These are phyloP conservation scores for Plicaturopsis crispa DNA, from an alignment of 768 basidiomycete species.

Conservation along the genomic window DNA sequence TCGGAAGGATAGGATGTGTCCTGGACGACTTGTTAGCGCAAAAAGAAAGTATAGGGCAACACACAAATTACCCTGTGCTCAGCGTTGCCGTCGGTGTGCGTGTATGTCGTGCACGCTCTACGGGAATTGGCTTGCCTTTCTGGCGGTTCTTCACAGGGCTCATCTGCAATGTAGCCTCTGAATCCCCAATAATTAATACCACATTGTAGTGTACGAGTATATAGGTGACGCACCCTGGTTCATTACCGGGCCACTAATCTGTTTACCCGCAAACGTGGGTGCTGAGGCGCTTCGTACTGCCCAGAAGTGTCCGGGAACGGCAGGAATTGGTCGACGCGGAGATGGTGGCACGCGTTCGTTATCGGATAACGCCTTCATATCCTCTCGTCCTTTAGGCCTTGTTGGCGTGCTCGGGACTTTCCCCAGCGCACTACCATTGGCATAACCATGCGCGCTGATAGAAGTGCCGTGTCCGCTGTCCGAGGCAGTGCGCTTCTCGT, in stretches of 20 bases:
- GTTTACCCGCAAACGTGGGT: slow-evolving; percentile 50
- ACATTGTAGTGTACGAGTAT: slow-evolving; percentile 3
- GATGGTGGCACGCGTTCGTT: slow-evolving; percentile 31
- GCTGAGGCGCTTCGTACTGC: slow-evolving; percentile 26
- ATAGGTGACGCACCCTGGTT: slow-evolving; percentile 52
- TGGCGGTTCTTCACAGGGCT: slow-evolving; percentile 66
- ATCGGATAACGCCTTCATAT: slow-evolving; percentile 1
- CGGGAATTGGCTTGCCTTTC: slow-evolving; percentile 54
- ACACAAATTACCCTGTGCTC: slow-evolving; percentile 53
- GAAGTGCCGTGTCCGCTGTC: slow-evolving; percentile 15
- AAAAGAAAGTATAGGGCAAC: slow-evolving; percentile 1
- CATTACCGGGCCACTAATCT: slow-evolving; percentile 61
- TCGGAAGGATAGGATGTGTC: slow-evolving; percentile 69
- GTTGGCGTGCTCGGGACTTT: slow-evolving; percentile 18
- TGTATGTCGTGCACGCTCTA: slow-evolving; percentile 29
- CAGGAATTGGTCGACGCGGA: slow-evolving; percentile 36
- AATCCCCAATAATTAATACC: slow-evolving; percentile 3
- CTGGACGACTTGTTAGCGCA: slow-evolving; percentile 28
- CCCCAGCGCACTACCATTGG: background rate
- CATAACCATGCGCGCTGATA: background rate
- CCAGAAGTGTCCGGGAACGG: slow-evolving; percentile 26
- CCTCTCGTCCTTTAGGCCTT: slow-evolving; percentile 17
- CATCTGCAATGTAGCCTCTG: slow-evolving; percentile 65
- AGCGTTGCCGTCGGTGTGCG: slow-evolving; percentile 35
- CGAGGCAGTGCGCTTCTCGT: slow-evolving; percentile 20